Base-by-base conservation (phyloP, 345 rosid species). In the Iberis pinnata region DNA sequence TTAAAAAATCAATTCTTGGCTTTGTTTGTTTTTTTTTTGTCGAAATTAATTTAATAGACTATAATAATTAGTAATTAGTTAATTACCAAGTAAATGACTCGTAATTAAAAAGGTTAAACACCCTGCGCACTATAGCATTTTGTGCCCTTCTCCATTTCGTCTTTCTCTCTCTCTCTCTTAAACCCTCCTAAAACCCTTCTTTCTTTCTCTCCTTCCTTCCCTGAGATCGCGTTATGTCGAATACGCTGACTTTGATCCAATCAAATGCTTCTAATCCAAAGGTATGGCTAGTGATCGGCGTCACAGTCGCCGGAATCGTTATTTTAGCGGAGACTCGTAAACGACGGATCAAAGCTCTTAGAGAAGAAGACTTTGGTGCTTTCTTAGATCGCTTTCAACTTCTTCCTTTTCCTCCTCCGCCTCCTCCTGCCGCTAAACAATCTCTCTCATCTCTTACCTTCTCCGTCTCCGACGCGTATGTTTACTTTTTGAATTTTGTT, bases 371-470 rank as follows among this genome's bases (percentile, higher is more conserved):
- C 72, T 87, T 80, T 26, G 89, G 95, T 17, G 96, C 95, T 50
- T 87, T 90, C 45, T 27, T 90, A 16, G 70, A 82, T 64, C 80
- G 80, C 52, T 76, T 90, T 49, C 79, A 80, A 67, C 76, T 87
- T 13, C 69, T 77, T 59, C 89, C 95, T 24, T 80, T 72, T 27
- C 83, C 96, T 62, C 96, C 81, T 56, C 89, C 85, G 25, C 89
- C 95, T 53, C 95, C 98, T 17, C 96, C 98, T 7, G 87, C 96
- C 18, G 84, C 93, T 17, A 74, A 49, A 39, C 96, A 73, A 69
- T 63, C 80, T 4, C 87, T 90, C 15, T 69, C 86, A 9, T 82
- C 69, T 32, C 81, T 87, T 29, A 76, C 82, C n/a, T 87, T 90
- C 60, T 83, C 98, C 58, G 61, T 90, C 42, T 63, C 77, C 49